A percentile compares a stretch with the other conserved stretches of the same genome.
These are phyloP conservation scores for Vaccinium corymbosum DNA, from an alignment of 148 eudicot species.

Conservation along the genomic window DNA sequence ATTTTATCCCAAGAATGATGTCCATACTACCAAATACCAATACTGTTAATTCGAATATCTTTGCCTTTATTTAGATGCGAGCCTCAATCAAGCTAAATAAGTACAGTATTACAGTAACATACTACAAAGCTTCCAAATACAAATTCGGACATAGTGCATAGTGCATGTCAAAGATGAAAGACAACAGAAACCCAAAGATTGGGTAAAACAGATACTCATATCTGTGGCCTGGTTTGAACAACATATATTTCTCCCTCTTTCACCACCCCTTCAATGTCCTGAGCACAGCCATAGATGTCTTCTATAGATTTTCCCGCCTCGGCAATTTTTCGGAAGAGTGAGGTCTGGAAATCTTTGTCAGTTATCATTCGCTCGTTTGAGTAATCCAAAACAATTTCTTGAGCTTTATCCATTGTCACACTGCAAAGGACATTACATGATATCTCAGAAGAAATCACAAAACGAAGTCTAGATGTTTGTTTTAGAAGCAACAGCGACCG, in stretches of 20 bases:
- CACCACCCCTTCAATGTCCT: conserved; percentile 11
- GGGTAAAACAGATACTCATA: background rate
- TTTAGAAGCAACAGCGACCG: background rate
- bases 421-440: background rate
- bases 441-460: background rate
- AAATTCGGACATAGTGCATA: background rate
- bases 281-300: conserved; percentile 7
- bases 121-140: background rate
- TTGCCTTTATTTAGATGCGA: background rate
- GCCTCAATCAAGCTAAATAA: background rate
- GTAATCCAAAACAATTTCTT: background rate
- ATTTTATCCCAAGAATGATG: background rate
- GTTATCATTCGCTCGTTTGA: background rate
- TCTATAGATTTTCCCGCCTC: background rate
- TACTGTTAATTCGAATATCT: background rate
- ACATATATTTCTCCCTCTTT: background rate
- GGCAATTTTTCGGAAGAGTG: background rate
- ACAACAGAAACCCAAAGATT: background rate
- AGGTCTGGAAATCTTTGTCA: conserved; percentile 6
- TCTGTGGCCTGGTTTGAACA: conserved; percentile 7
- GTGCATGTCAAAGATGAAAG: background rate
- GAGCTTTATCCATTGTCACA: conserved; percentile 5
- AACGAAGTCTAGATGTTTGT: background rate
- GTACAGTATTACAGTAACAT: background rate
- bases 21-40: background rate